Evolutionary conservation across 1,284 basidiomycete species (phyloP), one percentile per base, ranked within the genome.

Genomic region (Cryptococcus sp.): DNA sequence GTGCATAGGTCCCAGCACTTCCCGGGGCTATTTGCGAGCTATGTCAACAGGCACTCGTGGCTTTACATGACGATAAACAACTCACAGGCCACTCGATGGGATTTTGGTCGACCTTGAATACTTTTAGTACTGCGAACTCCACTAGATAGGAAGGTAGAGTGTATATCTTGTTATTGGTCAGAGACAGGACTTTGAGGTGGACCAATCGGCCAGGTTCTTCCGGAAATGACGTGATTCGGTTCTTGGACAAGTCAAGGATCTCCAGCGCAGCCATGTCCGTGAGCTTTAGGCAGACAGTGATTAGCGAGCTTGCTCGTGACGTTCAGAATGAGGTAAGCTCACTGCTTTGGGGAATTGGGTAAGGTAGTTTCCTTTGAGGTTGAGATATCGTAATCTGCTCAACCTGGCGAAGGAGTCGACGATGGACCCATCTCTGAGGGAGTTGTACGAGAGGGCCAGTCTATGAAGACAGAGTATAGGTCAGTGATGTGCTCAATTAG

Each of bases 241-340:
- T 99, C 65, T 91, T 87, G 66, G 91, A 93, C 50, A 99, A 84
- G 77, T 99, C 95, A 61, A 99, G 82, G 57, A 95, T 96, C 79
- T 99, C 94, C 61, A 99, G 83, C 4, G 88, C 87, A 6, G 89
- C 86, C 81, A 99, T 88, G 22, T 86, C 81, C 53, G 89, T 90
- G 54, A 97, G 83, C 93, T 96, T 67, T 50, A 35, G 22, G 20
- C 19, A 53, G 59, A 46, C 27, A 47, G 47, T 45, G n/a, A 15
- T 45, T 38, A 48, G 27, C 47, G 42, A 27, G 25, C 25, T 15
- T 22, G 35, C 23, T 48, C 22, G 20, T 44, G 31, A 46, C 25
- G 22, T 45, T 23, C 16, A 13, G 45, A 19, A 1, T 11, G 23
- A 35, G 35, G 25, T 16, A 41, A 31, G 40, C 91, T 71, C 74